Base-by-base conservation (phyloP, 257 asterid species). In the Knoxia roxburghii region DNA sequence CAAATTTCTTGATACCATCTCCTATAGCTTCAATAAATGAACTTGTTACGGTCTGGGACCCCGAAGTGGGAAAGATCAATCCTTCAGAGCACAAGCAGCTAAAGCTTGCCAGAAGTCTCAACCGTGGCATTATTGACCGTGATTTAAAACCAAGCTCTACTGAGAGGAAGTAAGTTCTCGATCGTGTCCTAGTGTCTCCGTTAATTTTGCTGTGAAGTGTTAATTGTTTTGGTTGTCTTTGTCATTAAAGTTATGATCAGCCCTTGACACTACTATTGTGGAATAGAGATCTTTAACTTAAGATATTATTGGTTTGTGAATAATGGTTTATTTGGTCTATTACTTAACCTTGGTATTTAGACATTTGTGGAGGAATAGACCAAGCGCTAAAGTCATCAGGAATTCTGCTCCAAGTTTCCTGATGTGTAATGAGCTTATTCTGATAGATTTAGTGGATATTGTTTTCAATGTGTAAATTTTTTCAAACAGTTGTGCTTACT, bases 11-110 rank as follows among this genome's bases (percentile, higher is more conserved):
- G 75, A 81, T 93, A 64, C 96, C 97, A 24, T 86, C 94, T 70
- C 97, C 97, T 61, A 87, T 92, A 75, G 92, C 95, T 72, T 90
- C 97, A 68, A 88, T 95, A 59, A 92, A 92, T 67, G 98, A 92
- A 77, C 85, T 92, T 71, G 98, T 92, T 69, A 87, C 88, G 7
- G 95, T 92, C 51, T 92, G 96, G 87, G 98, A 92, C 70, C 98
- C 97, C 27, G 98, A 93, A 80, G 86, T 93, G 46, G 98, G 98
- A 70, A 93, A 89, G 72, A 82, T 83, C 29, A 93, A 93, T 84
- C 98, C 97, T 68, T 87, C 97, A n/a, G 98, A 93, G 84, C 98
- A 93, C 90, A 93, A 93, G 84, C 98, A 93, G 73, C 84, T 89
- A 63, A 93, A 93, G 85, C 80, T 93, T 73, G 98, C 98, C 2